Conservation (phyloP, 2,329 filamentous ascomycete genomes). For the Fusarium sp. region DNA sequence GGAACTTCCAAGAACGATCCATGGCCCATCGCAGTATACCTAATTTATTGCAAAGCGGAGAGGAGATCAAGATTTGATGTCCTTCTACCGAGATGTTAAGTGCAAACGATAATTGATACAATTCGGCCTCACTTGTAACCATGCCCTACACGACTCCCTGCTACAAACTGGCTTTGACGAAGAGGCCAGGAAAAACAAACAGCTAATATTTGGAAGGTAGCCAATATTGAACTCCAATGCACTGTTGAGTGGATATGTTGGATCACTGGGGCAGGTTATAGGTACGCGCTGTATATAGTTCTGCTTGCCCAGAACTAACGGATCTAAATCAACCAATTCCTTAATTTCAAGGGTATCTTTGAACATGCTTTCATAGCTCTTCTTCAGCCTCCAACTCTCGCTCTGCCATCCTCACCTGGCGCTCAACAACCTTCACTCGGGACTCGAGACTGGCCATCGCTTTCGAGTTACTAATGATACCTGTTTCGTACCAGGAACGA, state of each 20-base stretch:
- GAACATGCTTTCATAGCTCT: slow-evolving; percentile 36
- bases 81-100: background rate
- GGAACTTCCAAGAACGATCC: background rate
- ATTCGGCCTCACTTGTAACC: background rate
- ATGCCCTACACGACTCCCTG: background rate
- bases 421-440: slow-evolving; percentile 72
- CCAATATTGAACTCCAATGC: background rate
- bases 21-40: background rate
- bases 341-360: slow-evolving; percentile 31
- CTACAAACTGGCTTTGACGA: background rate
- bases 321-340: background rate
- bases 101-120: background rate
- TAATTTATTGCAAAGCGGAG: background rate
- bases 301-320: background rate
- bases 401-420: slow-evolving; percentile 71
- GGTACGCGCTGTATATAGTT: background rate
- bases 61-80: background rate
- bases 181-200: background rate
- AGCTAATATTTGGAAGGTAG: background rate
- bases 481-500: slow-evolving; percentile 77
- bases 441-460: slow-evolving; percentile 77
- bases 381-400: slow-evolving; percentile 44
- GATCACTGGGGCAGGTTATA: background rate
- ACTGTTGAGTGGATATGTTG: background rate
- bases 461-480: slow-evolving; percentile 73